Evolutionary conservation across 495 filamentous ascomycete species (phyloP).

Genomic region (Neurospora discreta): DNA sequence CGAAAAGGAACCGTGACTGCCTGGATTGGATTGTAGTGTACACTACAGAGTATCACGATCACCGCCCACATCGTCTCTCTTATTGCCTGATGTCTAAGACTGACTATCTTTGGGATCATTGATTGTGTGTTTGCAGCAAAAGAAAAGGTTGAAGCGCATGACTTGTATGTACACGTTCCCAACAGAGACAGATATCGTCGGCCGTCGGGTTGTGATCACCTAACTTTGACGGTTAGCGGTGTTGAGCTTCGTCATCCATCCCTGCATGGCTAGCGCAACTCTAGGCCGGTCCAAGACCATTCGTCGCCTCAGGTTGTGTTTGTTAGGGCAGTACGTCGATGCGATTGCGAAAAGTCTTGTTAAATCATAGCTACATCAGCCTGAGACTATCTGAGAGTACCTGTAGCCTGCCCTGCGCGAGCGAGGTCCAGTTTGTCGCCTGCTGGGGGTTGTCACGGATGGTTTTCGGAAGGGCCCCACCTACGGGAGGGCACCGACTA

Average conservation of each 20-base stretch:
- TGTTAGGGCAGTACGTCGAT: neutral
- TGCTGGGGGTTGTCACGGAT: neutral
- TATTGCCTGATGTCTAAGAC: neutral
- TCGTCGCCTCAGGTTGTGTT: neutral
- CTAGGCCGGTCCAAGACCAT: neutral
- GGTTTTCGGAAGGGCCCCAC: neutral
- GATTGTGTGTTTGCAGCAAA: neutral
- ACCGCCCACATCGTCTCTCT: neutral
- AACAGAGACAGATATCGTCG: neutral
- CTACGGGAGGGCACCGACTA: neutral
- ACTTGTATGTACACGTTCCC: neutral
- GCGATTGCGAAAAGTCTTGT: no score
- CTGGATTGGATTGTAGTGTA: neutral
- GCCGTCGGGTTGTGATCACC: neutral
- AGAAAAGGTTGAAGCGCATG: neutral
- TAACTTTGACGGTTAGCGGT: neutral
- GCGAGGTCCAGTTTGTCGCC: neutral
- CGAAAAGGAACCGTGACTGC: neutral
- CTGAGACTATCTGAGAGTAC: neutral
- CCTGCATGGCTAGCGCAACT: neutral
- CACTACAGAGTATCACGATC: neutral
- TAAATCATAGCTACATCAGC: neutral
- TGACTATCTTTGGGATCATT: neutral
- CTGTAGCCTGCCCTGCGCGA: neutral
- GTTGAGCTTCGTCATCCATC: neutral